Evolutionary conservation across 768 basidiomycete genomes (phyloP), one percentile per base, ranked within the genome.

Genomic region (Rhodocollybia butyracea): DNA sequence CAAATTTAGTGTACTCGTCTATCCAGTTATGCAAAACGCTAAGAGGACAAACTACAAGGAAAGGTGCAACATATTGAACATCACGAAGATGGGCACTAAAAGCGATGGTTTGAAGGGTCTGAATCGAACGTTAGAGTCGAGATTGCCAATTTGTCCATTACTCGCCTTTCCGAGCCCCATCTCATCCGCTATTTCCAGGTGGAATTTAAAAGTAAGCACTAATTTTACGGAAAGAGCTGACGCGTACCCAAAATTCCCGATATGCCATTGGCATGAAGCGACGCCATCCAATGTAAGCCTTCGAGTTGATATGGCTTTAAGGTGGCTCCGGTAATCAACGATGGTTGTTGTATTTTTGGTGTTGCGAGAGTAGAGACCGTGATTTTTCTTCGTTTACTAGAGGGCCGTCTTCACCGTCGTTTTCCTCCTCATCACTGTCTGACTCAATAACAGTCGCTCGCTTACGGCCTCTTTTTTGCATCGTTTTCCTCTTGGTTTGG

Each of bases 61-160:
- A 90, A 0, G 92, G 91, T 15, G 82, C 80, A 57, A 76, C 78
- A 43, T 88, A 83, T 3, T 82, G 76, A 54, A 83, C 73, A 54
- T 89, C 86, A 29, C 92, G 86, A 1, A 99, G 78, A 69, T 94
- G 88, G 0, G 95, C 95, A 56, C 91, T 83, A 68, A 98, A 97
- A 0, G 95, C 84, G 41, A 99, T 99, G 0, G 86, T 91, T 78
- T 99, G 97, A 0, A 98, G 77, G 0, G 97, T 99, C 91, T 97
- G 57, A 56, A 56, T 30, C 63, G 61, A 59, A 42, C 38, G 32
- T 46, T n/a, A 13, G 19, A 31, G 30, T 2, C 29, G 30, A 19
- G 21, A 19, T 17, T 46, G 41, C n/a, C n/a, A n/a, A 51, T 7
- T 17, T 12, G 40, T 12, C 12, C 2, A 27, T 5, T 54, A 60